A percentile compares a stretch with the other conserved stretches of the same genome.
These are phyloP conservation scores for Fraxinus latifolia DNA, from an alignment of 305 asterid genomes.

Conservation along the genomic window DNA sequence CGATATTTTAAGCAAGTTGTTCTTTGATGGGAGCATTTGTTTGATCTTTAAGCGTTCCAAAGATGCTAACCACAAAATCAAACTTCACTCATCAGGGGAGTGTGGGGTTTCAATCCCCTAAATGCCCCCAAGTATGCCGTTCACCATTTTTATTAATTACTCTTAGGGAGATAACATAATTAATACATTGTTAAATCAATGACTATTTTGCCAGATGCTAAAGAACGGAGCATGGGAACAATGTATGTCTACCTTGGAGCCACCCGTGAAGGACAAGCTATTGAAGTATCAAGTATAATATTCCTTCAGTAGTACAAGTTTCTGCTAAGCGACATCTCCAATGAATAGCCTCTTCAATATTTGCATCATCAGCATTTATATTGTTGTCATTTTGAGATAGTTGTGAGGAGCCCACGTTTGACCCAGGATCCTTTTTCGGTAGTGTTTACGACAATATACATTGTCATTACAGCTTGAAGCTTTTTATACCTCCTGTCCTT, in stretches of 20 bases:
- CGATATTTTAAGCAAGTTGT: neutral
- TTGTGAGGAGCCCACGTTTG: conserved; percentile 24
- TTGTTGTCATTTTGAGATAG: conserved; percentile 26
- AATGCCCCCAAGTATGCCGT: neutral
- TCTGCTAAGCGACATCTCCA: conserved; percentile 30
- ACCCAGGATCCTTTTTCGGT: conserved; percentile 13
- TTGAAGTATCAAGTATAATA: conserved; percentile 47
- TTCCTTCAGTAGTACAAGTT: conserved; percentile 9
- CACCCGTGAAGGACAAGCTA: conserved; percentile 63
- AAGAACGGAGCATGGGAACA: conserved; percentile 82
- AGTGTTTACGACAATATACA: conserved; percentile 1
- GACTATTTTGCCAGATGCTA: conserved; percentile 60
- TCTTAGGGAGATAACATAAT: neutral
- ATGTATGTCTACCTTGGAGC: conserved; percentile 73
- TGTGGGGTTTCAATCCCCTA: neutral
- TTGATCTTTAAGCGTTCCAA: neutral
- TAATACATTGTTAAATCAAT: conserved; percentile 6
- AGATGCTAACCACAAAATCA: neutral
- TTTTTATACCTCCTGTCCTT: conserved; percentile 26
- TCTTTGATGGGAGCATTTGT: neutral
- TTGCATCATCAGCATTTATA: conserved; percentile 29
- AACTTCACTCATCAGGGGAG: neutral
- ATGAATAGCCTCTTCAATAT: conserved; percentile 25
- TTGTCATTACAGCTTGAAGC: conserved; percentile 38
- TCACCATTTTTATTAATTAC: neutral